Evolutionary conservation across 805 yeast species (phyloP), one percentile per base, ranked within the genome.

Genomic region (Metschnikowia corniflorae): DNA sequence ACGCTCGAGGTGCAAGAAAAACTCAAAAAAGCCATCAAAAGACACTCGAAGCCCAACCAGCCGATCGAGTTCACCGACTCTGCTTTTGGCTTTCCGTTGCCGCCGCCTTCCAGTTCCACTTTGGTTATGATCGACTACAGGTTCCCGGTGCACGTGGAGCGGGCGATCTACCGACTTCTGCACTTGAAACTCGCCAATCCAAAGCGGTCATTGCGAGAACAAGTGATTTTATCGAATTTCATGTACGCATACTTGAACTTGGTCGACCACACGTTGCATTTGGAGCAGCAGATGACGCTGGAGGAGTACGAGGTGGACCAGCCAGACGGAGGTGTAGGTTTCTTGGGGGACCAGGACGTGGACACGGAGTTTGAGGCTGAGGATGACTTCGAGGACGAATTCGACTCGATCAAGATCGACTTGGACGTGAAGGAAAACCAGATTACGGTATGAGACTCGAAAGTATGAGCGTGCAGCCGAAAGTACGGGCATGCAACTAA

Each of bases 171-270:
- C 60, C 69, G 98, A 39, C 69, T 93, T 38, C 85, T 96, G 35
- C 98, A 93, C 61, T 66, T 93, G 57, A 93, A 93, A 59, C 70
- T 93, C 46, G 96, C 97, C 17, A 95, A 93, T 60, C 91, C 97
- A 1, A 84, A 87, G 55, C 70, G 97, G 41, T 93, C 94, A 19
- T 65, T 93, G 44, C 73, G 88, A 25, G 97, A 93, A 58, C 98
- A 93, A 58, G 98, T 93, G 2, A 60, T 93, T 33, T 64, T 93
- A 46, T 86, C 96, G 41, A 93, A 93, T 58, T 93, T 93, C 75
- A 93, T 93, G 98, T 93, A 93, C 57, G 91, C 97, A 0, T 93
- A 93, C 61, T 73, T 93, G 68, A 91, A 93, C 55, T 69, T 93
- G 60, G 96, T 93, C 38, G 95, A 91, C 59, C 97, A 91, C 57